Evolutionary conservation across 306 rosid genomes (phyloP), one percentile per base, ranked within the genome.

Genomic region (Citrullus mucosospermus): DNA sequence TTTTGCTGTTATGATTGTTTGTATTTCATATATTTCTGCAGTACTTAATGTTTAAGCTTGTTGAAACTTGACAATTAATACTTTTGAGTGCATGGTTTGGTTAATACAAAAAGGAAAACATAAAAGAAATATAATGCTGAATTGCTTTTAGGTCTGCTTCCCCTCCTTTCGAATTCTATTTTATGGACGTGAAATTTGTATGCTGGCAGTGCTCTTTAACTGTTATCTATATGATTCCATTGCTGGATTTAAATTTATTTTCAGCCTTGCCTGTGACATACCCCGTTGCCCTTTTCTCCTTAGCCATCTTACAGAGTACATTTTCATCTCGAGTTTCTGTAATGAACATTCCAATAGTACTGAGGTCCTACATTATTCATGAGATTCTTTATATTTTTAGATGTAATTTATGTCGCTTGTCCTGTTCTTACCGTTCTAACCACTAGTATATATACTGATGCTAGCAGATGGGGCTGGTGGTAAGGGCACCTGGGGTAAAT

Each of bases 401-500:
- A 51, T 16, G 28, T 17, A 39, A 11, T 55, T 56, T 36, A 36
- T 17, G 61, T 43, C 30, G 59, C 18, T 54, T 36, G 11, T 13
- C 77, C 36, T 14, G 30, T 59, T 77, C 22, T 77, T 44, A 43
- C 39, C 3, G 39, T 22, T 79, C 41, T 79, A 65, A 59, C 58
- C 69, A 61, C 36, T 76, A 36, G 67, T 56, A 36, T 75, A 0
- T 13, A n/a, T 56, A 30, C 61, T 77, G 39, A 32, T 81, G 77
- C 1, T 46, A 7, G n/a, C 84, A 88, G 92, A 85, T 72, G 92
- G 92, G 58, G 92, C 82, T 28, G 92, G 92, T 77, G 92, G 92
- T 20, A 88, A 88, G 86, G 92, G 92, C 39, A 88, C 92, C 2
- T 88, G 90, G 92, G 92, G 92, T 75, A 88, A 86, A 61, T 78